Evolutionary conservation across 192 early-diverging fungal genomes (phyloP), one percentile per base, ranked within the genome.

Genomic region (Powellomyces hirtus): DNA sequence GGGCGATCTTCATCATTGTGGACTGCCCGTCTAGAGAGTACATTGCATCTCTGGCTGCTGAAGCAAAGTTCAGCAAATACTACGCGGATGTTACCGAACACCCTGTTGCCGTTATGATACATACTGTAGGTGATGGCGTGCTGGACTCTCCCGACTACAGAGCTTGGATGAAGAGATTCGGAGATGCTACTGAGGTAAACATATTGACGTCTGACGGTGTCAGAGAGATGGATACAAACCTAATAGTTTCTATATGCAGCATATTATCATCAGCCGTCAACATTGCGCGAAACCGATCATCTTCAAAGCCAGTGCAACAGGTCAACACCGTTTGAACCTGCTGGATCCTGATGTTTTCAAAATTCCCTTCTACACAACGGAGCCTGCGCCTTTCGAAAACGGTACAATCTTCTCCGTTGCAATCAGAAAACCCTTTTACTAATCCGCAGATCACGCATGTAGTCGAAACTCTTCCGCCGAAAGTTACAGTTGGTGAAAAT

Each of bases 81-180:
- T 35, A 35, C 18, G 62, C 20, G 7, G 31, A 29, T 16, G 29
- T 22, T 16, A 49, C 44, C 40, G 62, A 34, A 50, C n/a, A 59
- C 4, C 57, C 42, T 44, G 33, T 77, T 71, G 38, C 75, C 56
- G 24, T 92, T 89, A 77, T 95, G 11, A 70, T 95, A 13, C 94
- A 95, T 66, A 84, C 88, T 29, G 59, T 87, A 5, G 88, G 87
- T 0, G 71, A 83, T 4, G 78, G 78, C n/a, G 87, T 93, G 7
- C 38, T 92, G 6, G 74, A 81, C 44, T 82, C 89, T 59, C 61
- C 71, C 13, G 66, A 76, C 31, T 95, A 95, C 80, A 72, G 71
- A 35, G 75, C 57, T 27, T 95, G 94, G 94, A 90, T 91, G 74
- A 71, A 78, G 30, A 75, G 68, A 22, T 96, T 94, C 69, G 87